These are phyloP conservation scores for Zymoseptoria tritici DNA, from an alignment of 2,329 filamentous ascomycete genomes.

Conservation along the genomic window DNA sequence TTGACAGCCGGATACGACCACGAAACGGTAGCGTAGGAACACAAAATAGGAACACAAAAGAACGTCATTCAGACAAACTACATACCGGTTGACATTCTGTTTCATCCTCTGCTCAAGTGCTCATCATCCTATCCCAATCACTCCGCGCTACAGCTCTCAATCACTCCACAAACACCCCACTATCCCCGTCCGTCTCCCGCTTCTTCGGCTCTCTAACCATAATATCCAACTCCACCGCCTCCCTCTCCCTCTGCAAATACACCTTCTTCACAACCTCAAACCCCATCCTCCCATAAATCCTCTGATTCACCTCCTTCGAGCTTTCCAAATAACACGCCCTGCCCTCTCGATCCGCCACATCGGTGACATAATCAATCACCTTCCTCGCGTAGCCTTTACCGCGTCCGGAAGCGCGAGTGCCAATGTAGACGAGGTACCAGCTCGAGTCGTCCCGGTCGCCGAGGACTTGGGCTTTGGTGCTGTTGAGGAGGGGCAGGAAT, in stretches of 20 bases:
- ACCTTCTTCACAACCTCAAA: constrained; percentile 61
- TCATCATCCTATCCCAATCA: not conserved
- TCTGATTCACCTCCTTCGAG: constrained; percentile 59
- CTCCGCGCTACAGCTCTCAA: not conserved
- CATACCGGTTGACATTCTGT: constrained; percentile 8
- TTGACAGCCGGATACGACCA: too few species aligned
- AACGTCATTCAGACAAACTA: not conserved
- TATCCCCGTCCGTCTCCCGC: constrained; percentile 13
- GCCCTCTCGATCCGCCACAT: constrained; percentile 59
- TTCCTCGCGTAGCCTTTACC: constrained; percentile 66
- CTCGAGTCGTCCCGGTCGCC: constrained; percentile 58
- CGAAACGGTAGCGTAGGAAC: not conserved
- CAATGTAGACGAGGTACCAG: constrained; percentile 80
- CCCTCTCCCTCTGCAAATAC: constrained; percentile 50
- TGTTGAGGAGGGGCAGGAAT: constrained; percentile 65
- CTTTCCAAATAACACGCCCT: constrained; percentile 72
- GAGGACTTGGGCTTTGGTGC: constrained; percentile 63
- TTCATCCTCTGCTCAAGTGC: constrained; percentile 14
- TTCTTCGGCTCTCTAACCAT: constrained; percentile 67
- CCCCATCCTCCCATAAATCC: constrained; percentile 68
- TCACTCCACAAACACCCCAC: constrained; percentile 15
- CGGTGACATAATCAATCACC: constrained; percentile 63
- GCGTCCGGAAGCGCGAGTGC: constrained; percentile 62
- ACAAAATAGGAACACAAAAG: not conserved
- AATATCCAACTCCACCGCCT: constrained; percentile 62